Percentiles rank a stretch among this genome's conserved stretches.
Evolutionary conservation across 169 alveolate species (phyloP).

Genomic region (Plasmodium coatneyi): DNA sequence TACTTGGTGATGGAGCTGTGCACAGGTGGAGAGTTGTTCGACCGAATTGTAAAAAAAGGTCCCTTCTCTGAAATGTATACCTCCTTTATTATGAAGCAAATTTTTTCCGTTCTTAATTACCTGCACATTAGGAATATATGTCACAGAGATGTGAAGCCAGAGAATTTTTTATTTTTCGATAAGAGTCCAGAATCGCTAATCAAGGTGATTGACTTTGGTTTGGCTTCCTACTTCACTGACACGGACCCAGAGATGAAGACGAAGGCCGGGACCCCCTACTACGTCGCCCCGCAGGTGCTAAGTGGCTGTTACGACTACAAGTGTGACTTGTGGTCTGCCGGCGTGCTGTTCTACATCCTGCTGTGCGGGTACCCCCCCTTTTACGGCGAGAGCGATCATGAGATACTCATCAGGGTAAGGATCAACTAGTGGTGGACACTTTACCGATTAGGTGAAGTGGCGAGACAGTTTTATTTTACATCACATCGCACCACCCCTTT

Average conservation of each 20-base stretch:
- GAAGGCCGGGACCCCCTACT: conserved; percentile 84
- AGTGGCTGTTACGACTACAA: conserved; percentile 84
- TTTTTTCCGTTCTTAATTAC: conserved; percentile 95
- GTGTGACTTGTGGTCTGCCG: conserved; percentile 92
- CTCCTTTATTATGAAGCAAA: conserved; percentile 81
- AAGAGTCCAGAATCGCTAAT: conserved; percentile 82
- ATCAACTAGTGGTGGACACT: background rate
- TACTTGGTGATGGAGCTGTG: conserved; percentile 92
- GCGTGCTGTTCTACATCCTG: conserved; percentile 88
- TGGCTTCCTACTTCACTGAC: conserved; percentile 84
- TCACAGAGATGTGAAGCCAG: conserved; percentile 99
- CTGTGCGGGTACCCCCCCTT: conserved; percentile 93
- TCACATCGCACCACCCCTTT: background rate
- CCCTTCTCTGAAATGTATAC: conserved; percentile 87
- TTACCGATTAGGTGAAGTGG: background rate
- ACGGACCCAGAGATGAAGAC: conserved; percentile 81
- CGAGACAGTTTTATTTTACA: background rate
- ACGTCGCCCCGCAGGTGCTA: conserved; percentile 89
- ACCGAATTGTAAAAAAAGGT: conserved; percentile 86
- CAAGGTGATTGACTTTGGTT: conserved; percentile 92
- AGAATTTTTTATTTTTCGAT: conserved; percentile 91
- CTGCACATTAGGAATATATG: conserved; percentile 97
- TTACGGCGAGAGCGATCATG: conserved; percentile 90
- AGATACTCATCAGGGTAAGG: conserved; percentile 81
- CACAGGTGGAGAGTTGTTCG: conserved; percentile 94